Conservation (phyloP, 2,329 filamentous ascomycete species). For the Aspergillus phoenicis region DNA sequence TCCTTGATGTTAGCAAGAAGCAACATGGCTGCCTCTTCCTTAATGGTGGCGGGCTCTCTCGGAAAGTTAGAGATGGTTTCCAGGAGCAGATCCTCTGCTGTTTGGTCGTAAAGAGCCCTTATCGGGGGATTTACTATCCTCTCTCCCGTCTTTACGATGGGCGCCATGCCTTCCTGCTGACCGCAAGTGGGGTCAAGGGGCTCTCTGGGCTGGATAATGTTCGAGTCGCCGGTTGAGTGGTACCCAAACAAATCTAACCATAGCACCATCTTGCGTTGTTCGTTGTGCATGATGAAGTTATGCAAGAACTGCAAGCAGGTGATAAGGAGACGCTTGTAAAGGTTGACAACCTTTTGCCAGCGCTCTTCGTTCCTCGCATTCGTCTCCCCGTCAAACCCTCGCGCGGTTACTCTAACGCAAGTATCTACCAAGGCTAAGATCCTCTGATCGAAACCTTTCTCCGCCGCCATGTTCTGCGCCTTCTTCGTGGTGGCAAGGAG, state of each 20-base stretch:
- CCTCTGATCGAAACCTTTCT: slow-evolving; percentile 62
- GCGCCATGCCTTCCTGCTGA: slow-evolving; percentile 43
- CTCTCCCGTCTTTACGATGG: slow-evolving; percentile 47
- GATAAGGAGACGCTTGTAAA: slow-evolving; percentile 67
- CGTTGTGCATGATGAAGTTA: slow-evolving; percentile 67
- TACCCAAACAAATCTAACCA: slow-evolving; percentile 68
- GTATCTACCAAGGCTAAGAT: slow-evolving; percentile 64
- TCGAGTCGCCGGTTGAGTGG: slow-evolving; percentile 50
- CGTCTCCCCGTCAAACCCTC: slow-evolving; percentile 66
- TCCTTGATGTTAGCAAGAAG: slow-evolving; percentile 52
- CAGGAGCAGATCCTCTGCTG: slow-evolving; percentile 46
- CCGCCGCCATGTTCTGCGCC: slow-evolving; percentile 65
- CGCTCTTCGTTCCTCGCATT: slow-evolving; percentile 64
- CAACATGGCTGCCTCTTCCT: slow-evolving; percentile 51
- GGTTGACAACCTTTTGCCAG: slow-evolving; percentile 67
- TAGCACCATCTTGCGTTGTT: slow-evolving; percentile 65
- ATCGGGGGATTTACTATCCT: slow-evolving; percentile 47
- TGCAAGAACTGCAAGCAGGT: slow-evolving; percentile 68
- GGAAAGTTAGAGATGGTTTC: slow-evolving; percentile 50
- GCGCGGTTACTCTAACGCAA: slow-evolving; percentile 64
- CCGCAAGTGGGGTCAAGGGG: slow-evolving; percentile 42
- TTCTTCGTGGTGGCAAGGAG: slow-evolving; percentile 62
- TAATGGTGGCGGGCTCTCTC: slow-evolving; percentile 46
- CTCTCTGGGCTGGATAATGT: slow-evolving; percentile 48
- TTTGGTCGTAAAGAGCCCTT: slow-evolving; percentile 46